Percentiles rank a stretch among this genome's conserved stretches.
Evolutionary conservation across 768 basidiomycete genomes (phyloP).

Genomic region (Tylopilus vinaceipallidus): DNA sequence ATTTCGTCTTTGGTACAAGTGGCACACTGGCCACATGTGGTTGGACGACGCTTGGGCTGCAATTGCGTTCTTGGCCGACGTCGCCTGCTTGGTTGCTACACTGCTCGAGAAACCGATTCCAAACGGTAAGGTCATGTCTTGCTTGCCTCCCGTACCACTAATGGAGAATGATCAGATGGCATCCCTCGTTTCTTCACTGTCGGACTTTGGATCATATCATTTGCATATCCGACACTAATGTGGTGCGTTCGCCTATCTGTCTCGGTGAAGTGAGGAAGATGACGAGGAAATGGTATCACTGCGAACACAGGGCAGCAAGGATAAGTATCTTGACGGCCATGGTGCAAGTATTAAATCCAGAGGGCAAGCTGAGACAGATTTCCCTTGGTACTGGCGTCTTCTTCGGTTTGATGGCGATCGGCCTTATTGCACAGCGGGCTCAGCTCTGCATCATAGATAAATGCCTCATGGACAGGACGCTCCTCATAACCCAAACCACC

Average conservation of each 20-base stretch:
- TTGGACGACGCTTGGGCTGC: constrained; percentile 27
- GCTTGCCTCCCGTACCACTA: background rate
- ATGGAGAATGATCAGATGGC: background rate
- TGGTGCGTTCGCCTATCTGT: constrained; percentile 4
- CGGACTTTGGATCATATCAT: constrained; percentile 15
- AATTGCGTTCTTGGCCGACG: constrained; percentile 16
- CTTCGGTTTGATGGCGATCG: constrained; percentile 16
- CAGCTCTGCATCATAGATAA: background rate
- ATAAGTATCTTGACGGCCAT: constrained; percentile 26
- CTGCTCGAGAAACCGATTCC: constrained; percentile 11
- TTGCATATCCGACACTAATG: constrained; percentile 20
- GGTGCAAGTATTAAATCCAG: constrained; percentile 21
- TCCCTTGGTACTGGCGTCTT: constrained; percentile 8
- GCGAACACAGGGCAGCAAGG: constrained; percentile 18
- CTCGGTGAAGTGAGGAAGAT: background rate
- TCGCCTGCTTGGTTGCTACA: constrained; percentile 4
- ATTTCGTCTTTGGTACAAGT: constrained; percentile 25
- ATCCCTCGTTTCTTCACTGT: constrained; percentile 6
- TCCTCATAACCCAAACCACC: constrained; percentile 17
- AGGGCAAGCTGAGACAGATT: constrained; percentile 5
- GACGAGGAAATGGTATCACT: background rate
- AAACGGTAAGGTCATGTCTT: background rate
- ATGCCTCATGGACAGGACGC: constrained; percentile 9
- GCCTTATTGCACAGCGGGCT: constrained; percentile 9
- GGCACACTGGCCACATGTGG: constrained; percentile 19